phyloP scores from a whole-genome alignment of 1,139 yeast genomes.

The Debaryomyces coudertii region DNA sequence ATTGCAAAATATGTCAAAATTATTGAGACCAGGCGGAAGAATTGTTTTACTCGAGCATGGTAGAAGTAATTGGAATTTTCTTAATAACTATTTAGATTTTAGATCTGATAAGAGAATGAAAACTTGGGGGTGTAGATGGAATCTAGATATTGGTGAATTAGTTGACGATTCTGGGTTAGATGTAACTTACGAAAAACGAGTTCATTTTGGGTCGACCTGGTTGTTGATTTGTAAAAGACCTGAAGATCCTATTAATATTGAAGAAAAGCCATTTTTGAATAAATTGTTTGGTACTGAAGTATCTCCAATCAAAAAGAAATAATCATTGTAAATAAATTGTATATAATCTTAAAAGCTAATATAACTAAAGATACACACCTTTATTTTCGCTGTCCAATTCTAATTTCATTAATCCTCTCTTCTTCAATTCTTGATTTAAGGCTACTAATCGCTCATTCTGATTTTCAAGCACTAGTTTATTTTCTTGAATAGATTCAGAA shows the following conservation, averaged over 20 bases:
- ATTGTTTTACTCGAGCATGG: constrained; percentile 91
- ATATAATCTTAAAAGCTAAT: constrained; percentile 15
- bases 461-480: constrained; percentile 31
- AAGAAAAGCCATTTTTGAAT: constrained; percentile 48
- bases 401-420: constrained; percentile 27
- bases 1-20: constrained; percentile 66
- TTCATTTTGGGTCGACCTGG: constrained; percentile 96
- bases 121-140: constrained; percentile 98
- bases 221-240: constrained; percentile 73
- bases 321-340: constrained; percentile 16
- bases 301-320: constrained; percentile 28
- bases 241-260: constrained; percentile 55
- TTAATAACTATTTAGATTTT: constrained; percentile 80
- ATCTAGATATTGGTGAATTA: constrained; percentile 85
- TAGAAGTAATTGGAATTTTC: constrained; percentile 73
- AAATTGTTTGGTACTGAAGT: constrained; percentile 46
- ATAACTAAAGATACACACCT: constrained; percentile 18
- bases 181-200: constrained; percentile 74
- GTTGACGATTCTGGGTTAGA: constrained; percentile 84
- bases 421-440: constrained; percentile 29
- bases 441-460: constrained; percentile 29
- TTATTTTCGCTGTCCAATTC: constrained; percentile 9
- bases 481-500: constrained; percentile 35
- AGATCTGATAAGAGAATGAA: constrained; percentile 82
- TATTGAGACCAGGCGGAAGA: constrained; percentile 90